These are phyloP conservation scores for Podospora sp. DNA, from an alignment of 495 filamentous ascomycete species.

Conservation along the genomic window DNA sequence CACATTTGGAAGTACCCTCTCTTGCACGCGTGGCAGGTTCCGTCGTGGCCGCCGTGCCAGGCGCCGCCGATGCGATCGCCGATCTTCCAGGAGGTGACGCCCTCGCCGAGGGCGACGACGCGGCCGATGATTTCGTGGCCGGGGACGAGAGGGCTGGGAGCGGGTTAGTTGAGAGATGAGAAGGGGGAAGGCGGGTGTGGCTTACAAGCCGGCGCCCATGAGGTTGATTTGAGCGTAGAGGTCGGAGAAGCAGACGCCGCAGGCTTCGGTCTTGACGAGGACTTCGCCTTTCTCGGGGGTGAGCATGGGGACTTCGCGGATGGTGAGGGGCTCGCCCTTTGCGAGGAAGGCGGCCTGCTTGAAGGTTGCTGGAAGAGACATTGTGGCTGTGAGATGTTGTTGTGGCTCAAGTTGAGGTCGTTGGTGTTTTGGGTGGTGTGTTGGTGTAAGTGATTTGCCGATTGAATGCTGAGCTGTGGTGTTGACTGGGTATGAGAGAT, in stretches of 20 bases:
- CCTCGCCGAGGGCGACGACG: conserved; percentile 60
- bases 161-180: neutral
- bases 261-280: conserved; percentile 63
- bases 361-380: conserved; percentile 31
- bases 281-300: conserved; percentile 72
- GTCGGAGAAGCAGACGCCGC: conserved; percentile 80
- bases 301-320: conserved; percentile 45
- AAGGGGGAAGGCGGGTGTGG: neutral
- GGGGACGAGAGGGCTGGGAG: conserved; percentile 41
- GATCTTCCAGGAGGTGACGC: conserved; percentile 51
- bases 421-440: neutral
- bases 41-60: conserved; percentile 36
- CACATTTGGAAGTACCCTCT: conserved; percentile 60
- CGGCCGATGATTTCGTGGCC: conserved; percentile 57
- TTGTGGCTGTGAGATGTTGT: neutral
- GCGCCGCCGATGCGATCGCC: conserved; percentile 51
- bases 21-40: conserved; percentile 25
- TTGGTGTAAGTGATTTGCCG: neutral
- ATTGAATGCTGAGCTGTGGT: no score
- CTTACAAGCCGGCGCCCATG: conserved; percentile 64
- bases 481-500: no score
- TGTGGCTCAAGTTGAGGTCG: neutral
- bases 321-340: conserved; percentile 12
- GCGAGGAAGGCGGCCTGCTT: conserved; percentile 22
- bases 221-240: conserved; percentile 72